A percentile compares a stretch with the other conserved stretches of the same genome.
phyloP scores from a whole-genome alignment of 108 stramenopile species.

The Skeletonema menzelii region DNA sequence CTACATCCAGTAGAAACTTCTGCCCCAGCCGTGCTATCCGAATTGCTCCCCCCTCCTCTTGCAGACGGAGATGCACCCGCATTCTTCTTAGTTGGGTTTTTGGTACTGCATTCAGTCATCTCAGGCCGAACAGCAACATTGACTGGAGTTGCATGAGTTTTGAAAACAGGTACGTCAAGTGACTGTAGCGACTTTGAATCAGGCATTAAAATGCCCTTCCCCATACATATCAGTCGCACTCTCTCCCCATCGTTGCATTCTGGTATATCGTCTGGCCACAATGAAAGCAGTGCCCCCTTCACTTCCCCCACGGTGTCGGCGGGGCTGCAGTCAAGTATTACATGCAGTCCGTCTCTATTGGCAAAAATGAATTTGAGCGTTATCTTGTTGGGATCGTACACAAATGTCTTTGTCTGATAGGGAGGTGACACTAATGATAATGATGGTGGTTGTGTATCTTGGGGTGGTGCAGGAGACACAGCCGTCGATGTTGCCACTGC shows the following conservation, averaged over 20 bases:
- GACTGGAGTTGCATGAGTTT: constrained; percentile 87
- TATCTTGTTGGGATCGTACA: constrained; percentile 76
- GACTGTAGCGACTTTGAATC: constrained; percentile 70
- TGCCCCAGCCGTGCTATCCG: constrained; percentile 5
- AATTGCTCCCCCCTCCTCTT: constrained; percentile 29
- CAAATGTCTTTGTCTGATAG: constrained; percentile 7
- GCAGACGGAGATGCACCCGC: constrained; percentile 1
- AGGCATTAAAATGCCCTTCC: constrained; percentile 85
- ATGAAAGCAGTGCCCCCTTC: constrained; percentile 74
- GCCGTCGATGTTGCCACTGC: neutral
- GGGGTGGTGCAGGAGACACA: neutral
- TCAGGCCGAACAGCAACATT: constrained; percentile 80
- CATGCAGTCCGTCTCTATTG: constrained; percentile 77
- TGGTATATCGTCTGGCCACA: constrained; percentile 84
- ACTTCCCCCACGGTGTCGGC: constrained; percentile 77
- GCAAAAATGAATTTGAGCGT: constrained; percentile 85
- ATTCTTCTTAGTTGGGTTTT: constrained; percentile 18
- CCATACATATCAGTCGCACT: constrained; percentile 86
- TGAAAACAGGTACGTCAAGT: constrained; percentile 77
- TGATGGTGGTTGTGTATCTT: neutral
- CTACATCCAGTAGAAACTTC: constrained; percentile 26
- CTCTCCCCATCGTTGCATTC: constrained; percentile 65
- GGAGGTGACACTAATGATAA: neutral
- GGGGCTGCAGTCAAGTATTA: constrained; percentile 76
- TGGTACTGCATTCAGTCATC: neutral